Conservation (phyloP, 192 early-diverging fungal genomes). For the Cladochytrium replicatum region DNA sequence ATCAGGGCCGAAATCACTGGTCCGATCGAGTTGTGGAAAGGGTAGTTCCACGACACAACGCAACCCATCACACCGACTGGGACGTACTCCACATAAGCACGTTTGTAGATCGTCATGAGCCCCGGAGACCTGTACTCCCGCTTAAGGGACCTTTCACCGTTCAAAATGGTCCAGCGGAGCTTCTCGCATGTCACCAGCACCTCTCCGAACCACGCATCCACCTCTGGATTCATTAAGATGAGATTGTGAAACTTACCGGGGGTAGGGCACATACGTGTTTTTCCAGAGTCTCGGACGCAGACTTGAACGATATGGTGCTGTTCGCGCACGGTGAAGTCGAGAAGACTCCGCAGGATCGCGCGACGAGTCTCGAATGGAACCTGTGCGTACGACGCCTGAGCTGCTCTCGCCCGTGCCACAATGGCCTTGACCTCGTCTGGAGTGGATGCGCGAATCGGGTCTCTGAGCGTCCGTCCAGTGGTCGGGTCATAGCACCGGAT, state of each 20-base stretch:
- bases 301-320: slow-evolving; percentile 70
- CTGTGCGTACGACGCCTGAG: slow-evolving; percentile 58
- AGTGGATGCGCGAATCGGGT: slow-evolving; percentile 41
- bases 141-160: slow-evolving; percentile 60
- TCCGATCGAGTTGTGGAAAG: slow-evolving; percentile 53
- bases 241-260: slow-evolving; percentile 4
- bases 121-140: slow-evolving; percentile 58
- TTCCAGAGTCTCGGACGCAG: slow-evolving; percentile 66
- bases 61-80: slow-evolving; percentile 75
- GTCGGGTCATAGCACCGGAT: slow-evolving; percentile 81
- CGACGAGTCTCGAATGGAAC: slow-evolving; percentile 65
- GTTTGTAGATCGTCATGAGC: slow-evolving; percentile 65
- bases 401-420: slow-evolving; percentile 42
- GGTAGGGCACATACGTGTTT: slow-evolving; percentile 41
- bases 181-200: slow-evolving; percentile 69
- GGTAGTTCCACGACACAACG: slow-evolving; percentile 84
- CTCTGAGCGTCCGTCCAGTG: slow-evolving; percentile 62
- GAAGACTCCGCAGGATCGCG: slow-evolving; percentile 56
- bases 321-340: slow-evolving; percentile 60
- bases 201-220: slow-evolving; percentile 79
- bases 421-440: slow-evolving; percentile 45
- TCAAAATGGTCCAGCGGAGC: slow-evolving; percentile 66
- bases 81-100: slow-evolving; percentile 63
- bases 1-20: slow-evolving; percentile 75
- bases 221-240: slow-evolving; percentile 23